Conservation (phyloP, 257 asterid genomes). For the Ballota nigra region DNA sequence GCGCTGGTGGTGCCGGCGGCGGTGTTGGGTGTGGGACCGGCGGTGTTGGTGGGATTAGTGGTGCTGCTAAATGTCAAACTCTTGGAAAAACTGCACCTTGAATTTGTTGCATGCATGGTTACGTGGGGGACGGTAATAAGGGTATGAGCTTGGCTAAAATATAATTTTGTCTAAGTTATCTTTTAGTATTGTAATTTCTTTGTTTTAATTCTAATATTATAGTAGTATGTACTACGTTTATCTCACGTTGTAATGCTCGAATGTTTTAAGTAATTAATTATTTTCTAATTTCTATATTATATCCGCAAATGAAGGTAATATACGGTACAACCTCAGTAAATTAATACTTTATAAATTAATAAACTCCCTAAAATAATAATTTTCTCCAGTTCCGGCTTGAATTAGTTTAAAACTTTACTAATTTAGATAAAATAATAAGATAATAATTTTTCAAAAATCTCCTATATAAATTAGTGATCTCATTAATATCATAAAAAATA, state of each 20-base stretch:
- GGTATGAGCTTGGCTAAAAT: neutral
- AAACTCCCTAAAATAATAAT: too few species aligned
- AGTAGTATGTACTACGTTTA: neutral
- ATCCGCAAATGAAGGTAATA: too few species aligned
- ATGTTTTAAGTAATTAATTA: neutral
- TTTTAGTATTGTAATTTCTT: constrained; percentile 4
- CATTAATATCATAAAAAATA: too few species aligned
- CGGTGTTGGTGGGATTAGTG: constrained; percentile 21
- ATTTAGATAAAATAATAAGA: too few species aligned
- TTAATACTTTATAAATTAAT: too few species aligned
- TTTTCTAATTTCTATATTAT: too few species aligned
- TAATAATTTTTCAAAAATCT: too few species aligned
- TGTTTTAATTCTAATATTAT: neutral
- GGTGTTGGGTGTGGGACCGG: constrained; percentile 24
- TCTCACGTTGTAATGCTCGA: neutral
- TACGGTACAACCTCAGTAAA: too few species aligned
- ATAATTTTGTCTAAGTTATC: neutral
- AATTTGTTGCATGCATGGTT: neutral
- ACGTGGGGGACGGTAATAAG: neutral
- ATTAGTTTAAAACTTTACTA: too few species aligned
- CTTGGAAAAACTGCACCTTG: constrained; percentile 26
- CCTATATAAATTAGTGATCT: too few species aligned
- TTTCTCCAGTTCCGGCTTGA: too few species aligned
- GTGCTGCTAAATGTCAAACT: constrained; percentile 20
- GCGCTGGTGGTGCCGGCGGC: neutral